Conservation (phyloP, 768 basidiomycete species). For the Pleurotus giganteus region DNA sequence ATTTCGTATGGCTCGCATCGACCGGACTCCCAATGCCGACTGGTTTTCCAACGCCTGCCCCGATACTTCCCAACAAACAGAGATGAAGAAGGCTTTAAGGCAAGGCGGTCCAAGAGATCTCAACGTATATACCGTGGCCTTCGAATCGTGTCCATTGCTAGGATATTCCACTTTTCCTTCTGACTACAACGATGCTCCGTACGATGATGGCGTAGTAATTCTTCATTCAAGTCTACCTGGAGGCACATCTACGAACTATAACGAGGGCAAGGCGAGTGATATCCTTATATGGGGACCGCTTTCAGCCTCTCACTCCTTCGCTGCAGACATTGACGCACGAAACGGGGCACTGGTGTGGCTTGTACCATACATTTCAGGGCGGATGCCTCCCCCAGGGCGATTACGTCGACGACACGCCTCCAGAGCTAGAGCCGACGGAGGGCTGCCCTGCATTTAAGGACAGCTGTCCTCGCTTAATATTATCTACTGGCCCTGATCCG, state of each 20-base stretch:
- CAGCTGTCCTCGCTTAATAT: constrained; percentile 18
- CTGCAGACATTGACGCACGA: constrained; percentile 41
- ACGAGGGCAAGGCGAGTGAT: neutral
- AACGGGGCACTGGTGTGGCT: constrained; percentile 45
- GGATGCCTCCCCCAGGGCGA: constrained; percentile 36
- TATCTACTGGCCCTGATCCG: neutral
- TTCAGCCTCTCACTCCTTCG: constrained; percentile 16
- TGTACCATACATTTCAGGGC: constrained; percentile 46
- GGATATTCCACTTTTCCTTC: constrained; percentile 37
- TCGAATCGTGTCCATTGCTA: constrained; percentile 16
- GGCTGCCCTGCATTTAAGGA: constrained; percentile 25
- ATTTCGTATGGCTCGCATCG: constrained; percentile 39
- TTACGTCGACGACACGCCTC: constrained; percentile 36
- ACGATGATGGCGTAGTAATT: constrained; percentile 37
- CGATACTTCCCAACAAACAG: constrained; percentile 31
- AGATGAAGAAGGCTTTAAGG: constrained; percentile 47
- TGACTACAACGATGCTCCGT: constrained; percentile 21
- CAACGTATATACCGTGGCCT: constrained; percentile 53
- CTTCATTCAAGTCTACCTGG: constrained; percentile 19
- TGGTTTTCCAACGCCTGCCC: constrained; percentile 48
- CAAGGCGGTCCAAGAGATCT: constrained; percentile 36
- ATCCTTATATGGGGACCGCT: neutral
- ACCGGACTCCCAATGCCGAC: constrained; percentile 37
- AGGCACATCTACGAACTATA: neutral
- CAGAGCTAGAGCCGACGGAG: constrained; percentile 30